Conservation (phyloP, 164 flowering plant species). For the Brasenia schreberi region DNA sequence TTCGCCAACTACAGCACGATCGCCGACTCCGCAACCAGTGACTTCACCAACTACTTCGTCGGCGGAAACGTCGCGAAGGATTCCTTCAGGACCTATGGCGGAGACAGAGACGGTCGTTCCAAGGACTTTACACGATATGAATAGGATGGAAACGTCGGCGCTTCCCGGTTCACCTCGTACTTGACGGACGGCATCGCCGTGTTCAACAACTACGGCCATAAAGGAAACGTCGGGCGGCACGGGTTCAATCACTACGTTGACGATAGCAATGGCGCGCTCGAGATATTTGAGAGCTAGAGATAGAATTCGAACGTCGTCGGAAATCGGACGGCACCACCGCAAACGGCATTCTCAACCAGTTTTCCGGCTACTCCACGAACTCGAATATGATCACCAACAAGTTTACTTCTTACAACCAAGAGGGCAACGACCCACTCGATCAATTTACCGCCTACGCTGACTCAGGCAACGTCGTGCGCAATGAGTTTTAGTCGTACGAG, state of each 20-base stretch:
- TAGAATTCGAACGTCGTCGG: not conserved
- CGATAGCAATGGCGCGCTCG: not conserved
- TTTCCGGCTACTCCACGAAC: not conserved
- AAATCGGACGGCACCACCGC: not conserved
- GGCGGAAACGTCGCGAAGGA: not conserved
- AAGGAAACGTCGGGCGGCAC: not conserved
- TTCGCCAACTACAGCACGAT: not conserved
- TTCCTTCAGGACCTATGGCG: not conserved
- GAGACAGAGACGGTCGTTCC: not conserved
- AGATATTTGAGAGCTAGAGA: not conserved
- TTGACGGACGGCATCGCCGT: not conserved
- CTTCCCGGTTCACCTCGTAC: not conserved
- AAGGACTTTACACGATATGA: not conserved
- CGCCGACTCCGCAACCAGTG: not conserved
- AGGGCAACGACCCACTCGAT: not conserved
- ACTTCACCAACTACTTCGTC: not conserved
- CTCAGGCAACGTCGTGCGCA: not conserved
- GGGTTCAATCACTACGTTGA: not conserved
- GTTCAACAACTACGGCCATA: not conserved
- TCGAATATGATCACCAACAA: not conserved
- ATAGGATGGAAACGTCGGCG: not conserved
- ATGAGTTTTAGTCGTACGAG: conserved; percentile 29
- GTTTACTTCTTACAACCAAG: not conserved
- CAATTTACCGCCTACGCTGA: not conserved
- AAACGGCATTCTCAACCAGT: not conserved